Evolutionary conservation across 495 filamentous ascomycete species (phyloP).

Genomic region (Hyaloscypha bicolor): DNA sequence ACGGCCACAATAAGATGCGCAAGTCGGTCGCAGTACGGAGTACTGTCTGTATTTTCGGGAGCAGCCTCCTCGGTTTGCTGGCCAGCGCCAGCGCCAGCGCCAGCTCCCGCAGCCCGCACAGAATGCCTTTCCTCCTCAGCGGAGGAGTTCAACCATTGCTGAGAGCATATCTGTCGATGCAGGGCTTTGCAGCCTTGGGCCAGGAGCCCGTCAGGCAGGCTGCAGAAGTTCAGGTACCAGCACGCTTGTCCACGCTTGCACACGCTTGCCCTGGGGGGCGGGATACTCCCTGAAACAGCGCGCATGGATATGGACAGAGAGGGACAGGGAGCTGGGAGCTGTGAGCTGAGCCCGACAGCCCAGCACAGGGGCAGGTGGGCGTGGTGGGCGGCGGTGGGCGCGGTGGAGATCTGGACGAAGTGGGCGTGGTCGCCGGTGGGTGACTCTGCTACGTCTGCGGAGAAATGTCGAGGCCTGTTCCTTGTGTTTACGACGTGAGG

Average conservation of each 20-base stretch:
- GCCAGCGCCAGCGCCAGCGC: neutral
- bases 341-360: neutral
- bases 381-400: too few relatives aligned
- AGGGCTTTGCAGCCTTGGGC: neutral
- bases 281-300: constrained; percentile 12
- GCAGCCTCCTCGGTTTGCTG: neutral
- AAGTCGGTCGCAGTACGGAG: neutral
- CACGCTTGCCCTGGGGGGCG: too few relatives aligned
- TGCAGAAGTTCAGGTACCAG: neutral
- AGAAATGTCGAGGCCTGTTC: constrained; percentile 23
- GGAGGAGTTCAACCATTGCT: neutral
- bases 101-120: too few relatives aligned
- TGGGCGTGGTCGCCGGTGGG: neutral
- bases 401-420: too few relatives aligned
- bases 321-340: neutral
- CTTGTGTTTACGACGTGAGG: constrained; percentile 3
- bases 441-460: constrained; percentile 1
- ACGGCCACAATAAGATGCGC: neutral
- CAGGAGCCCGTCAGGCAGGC: neutral
- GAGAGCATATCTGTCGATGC: neutral
- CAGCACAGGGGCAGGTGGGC: too few relatives aligned
- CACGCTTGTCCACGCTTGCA: neutral
- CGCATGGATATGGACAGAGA: neutral
- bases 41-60: neutral
- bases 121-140: neutral